A percentile compares a stretch with the other conserved stretches of the same genome.
Evolutionary conservation across 2,329 filamentous ascomycete species (phyloP).

Genomic region (Emmonsiellopsis sp.): DNA sequence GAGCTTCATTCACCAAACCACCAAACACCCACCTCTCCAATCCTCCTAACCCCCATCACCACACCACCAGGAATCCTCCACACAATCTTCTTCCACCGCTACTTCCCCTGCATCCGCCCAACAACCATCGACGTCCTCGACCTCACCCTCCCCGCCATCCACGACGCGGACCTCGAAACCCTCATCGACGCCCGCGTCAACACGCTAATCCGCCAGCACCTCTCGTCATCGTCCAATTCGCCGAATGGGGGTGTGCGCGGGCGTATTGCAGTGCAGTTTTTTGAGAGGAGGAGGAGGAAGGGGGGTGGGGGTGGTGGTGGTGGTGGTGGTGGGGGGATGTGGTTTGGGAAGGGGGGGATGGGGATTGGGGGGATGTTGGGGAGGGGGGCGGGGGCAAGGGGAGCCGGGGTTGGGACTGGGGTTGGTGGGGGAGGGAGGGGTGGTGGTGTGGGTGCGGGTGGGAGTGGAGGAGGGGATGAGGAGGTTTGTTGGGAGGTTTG

Average conservation of each 20-base stretch:
- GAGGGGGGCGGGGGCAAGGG: constrained; percentile 65
- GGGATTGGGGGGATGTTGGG: constrained; percentile 47
- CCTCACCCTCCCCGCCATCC: constrained; percentile 78
- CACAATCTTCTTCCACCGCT: constrained; percentile 97
- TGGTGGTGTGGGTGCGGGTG: constrained; percentile 48
- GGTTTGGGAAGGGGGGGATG: constrained; percentile 35
- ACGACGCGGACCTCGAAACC: constrained; percentile 83
- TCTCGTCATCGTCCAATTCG: constrained; percentile 51
- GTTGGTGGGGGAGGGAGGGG: constrained; percentile 50
- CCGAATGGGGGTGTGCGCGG: constrained; percentile 56
- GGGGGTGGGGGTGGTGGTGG: too few relatives aligned
- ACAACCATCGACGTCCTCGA: constrained; percentile 82
- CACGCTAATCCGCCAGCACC: constrained; percentile 65
- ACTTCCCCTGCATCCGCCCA: constrained; percentile 80
- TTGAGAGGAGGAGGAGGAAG: constrained; percentile 82
- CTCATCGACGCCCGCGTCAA: constrained; percentile 83
- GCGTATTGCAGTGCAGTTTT: constrained; percentile 82
- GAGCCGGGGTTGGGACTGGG: constrained; percentile 68
- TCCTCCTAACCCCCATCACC: neutral
- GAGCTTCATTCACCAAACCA: constrained; percentile 15
- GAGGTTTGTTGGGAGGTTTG: constrained; percentile 96
- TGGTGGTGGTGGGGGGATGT: constrained; percentile 62
- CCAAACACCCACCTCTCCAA: neutral
- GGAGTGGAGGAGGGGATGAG: constrained; percentile 57
- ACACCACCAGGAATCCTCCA: constrained; percentile 66